Base-by-base conservation (phyloP, 345 rosid genomes). In the Psidium friedrichsthalianum region DNA sequence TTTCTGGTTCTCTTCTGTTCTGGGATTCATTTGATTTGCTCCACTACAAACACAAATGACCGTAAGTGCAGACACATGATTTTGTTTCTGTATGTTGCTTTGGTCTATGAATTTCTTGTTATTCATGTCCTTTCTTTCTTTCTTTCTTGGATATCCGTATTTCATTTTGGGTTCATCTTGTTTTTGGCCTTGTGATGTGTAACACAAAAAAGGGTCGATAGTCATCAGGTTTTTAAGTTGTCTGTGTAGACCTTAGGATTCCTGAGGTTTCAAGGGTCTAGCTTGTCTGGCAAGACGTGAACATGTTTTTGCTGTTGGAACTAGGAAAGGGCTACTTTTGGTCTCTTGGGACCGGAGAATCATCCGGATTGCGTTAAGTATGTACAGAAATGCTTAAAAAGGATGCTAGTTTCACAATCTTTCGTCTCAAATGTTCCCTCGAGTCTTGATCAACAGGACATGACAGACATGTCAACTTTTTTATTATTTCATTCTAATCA, bases 31-130 rank as follows among this genome's bases (percentile, higher is more conserved):
- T 8, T 87, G 44, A 85, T 64, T 54, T 82, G 51, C 42, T 89
- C 88, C 27, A 55, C 53, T 24, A 91, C 92, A 0, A 88, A 91
- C 85, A 82, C 90, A 47, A 82, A 51, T 49, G 92, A 91, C 29
- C 90, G 92, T 91, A 86, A 84, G 51, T 81, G 54, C 8, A 29
- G 22, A 11, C 47, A 36, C 80, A 18, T 32, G 24, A 32, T 36
- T 69, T 69, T 36, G 80, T 36, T 36, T 69, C 40, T 69, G 13
- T 69, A 36, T 69, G 40, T 69, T 36, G 80, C 80, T 4, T 18
- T 32, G 24, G 12, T 32, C 47, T 69, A 32, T 8, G 47, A 69
- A 32, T 69, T 69, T 36, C 78, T 40, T 18, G 47, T 36, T 18
- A 36, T 36, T 36, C 47, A 36, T 8, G 47, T 69, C 36, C 47